Conservation (phyloP, 257 asterid genomes). For the Penstemon barbatus region DNA sequence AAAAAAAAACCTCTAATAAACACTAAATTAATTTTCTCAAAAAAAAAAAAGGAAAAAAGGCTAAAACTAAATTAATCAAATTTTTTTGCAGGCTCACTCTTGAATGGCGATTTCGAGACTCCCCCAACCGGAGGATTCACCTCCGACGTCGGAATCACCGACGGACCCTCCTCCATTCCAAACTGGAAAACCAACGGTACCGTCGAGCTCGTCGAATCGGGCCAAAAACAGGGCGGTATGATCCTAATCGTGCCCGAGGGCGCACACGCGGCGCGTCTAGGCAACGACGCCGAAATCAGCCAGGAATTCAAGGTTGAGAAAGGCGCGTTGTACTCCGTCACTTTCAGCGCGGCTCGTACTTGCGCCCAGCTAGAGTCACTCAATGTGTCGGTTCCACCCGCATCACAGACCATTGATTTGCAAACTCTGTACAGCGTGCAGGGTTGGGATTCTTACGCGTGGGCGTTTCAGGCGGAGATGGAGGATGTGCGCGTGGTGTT, state of each 20-base stretch:
- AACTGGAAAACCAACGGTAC: slow-evolving; percentile 82
- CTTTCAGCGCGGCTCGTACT: slow-evolving; percentile 96
- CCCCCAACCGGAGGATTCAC: slow-evolving; percentile 78
- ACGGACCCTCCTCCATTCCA: slow-evolving; percentile 58
- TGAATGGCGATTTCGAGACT: slow-evolving; percentile 90
- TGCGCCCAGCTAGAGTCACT: slow-evolving; percentile 97
- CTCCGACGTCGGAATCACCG: slow-evolving; percentile 41
- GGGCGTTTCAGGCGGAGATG: slow-evolving; percentile 75
- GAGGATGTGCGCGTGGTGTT: slow-evolving; percentile 59
- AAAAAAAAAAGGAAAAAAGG: no score
- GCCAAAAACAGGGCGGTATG: slow-evolving; percentile 94
- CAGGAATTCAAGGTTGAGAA: slow-evolving; percentile 72
- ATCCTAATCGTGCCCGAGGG: slow-evolving; percentile 94
- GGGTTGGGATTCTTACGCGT: slow-evolving; percentile 94
- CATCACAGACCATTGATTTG: slow-evolving; percentile 87
- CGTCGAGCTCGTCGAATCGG: slow-evolving; percentile 78
- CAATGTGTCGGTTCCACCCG: slow-evolving; percentile 80
- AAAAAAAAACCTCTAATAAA: no score
- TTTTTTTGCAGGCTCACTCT: slow-evolving; percentile 47
- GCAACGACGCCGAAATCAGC: slow-evolving; percentile 92
- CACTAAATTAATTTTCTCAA: no score
- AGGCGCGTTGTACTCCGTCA: slow-evolving; percentile 74
- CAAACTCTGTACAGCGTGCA: slow-evolving; percentile 87
- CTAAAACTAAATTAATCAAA: no score
- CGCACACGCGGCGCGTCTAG: slow-evolving; percentile 68